Evolutionary conservation across 805 yeast species (phyloP).

Genomic region (Starmerella bacillaris): DNA sequence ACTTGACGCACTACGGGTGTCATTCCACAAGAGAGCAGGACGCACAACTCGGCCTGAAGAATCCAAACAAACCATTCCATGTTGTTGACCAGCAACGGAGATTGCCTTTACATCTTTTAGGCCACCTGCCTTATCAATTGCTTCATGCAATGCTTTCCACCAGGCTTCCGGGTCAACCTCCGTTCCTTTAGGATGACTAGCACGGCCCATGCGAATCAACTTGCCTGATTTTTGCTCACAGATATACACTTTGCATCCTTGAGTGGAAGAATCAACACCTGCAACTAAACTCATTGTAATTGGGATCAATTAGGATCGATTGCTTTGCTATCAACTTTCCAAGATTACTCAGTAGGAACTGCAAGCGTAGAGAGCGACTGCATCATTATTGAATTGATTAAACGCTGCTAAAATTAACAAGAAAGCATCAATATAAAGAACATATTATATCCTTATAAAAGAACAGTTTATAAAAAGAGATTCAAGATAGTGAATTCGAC

Average conservation of each 20-base stretch:
- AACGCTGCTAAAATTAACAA: too few relatives aligned
- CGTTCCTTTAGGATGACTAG: constrained; percentile 16
- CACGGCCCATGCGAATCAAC: constrained; percentile 11
- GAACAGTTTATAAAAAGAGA: neutral
- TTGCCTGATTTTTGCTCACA: constrained; percentile 11
- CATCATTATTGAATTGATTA: too few relatives aligned
- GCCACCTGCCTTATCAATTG: constrained; percentile 15
- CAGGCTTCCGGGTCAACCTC: constrained; percentile 17
- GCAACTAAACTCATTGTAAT: constrained; percentile 11
- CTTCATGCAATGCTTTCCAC: constrained; percentile 13
- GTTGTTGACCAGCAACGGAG: constrained; percentile 19
- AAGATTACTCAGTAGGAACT: neutral
- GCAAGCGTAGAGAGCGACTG: too few relatives aligned
- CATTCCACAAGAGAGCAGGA: constrained; percentile 18
- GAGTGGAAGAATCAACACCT: constrained; percentile 18
- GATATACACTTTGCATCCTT: constrained; percentile 17
- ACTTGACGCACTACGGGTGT: constrained; percentile 15
- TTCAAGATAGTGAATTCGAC: neutral
- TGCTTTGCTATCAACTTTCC: neutral
- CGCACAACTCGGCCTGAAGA: constrained; percentile 13
- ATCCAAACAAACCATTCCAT: constrained; percentile 16
- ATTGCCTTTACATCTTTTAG: constrained; percentile 16
- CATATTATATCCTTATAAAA: too few relatives aligned
- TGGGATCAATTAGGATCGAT: too few relatives aligned
- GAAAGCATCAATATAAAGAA: too few relatives aligned